Evolutionary conservation across 1,284 basidiomycete species (phyloP).

Genomic region (Cutaneotrichosporon dermatis): DNA sequence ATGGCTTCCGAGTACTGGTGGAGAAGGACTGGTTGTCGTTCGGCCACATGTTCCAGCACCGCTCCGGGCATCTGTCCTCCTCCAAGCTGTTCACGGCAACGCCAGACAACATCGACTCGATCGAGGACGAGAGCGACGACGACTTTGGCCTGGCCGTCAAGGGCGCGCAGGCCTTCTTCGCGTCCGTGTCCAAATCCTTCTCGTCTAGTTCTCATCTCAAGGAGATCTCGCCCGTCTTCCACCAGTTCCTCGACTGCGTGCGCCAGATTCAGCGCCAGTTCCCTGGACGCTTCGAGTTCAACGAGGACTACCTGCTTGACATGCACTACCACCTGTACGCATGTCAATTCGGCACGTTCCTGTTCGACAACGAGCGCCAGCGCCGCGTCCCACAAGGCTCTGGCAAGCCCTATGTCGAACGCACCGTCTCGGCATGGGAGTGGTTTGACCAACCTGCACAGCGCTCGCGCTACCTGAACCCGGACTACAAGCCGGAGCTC

Average conservation of each 20-base stretch:
- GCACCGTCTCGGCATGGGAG: slow-evolving; percentile 80
- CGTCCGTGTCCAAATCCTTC: slow-evolving; percentile 84
- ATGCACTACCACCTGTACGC: slow-evolving; percentile 85
- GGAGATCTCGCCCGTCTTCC: slow-evolving; percentile 94
- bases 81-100: slow-evolving; percentile 70
- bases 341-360: slow-evolving; percentile 91
- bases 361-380: slow-evolving; percentile 84
- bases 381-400: slow-evolving; percentile 50
- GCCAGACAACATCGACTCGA: slow-evolving; percentile 23
- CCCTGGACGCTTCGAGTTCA: slow-evolving; percentile 93
- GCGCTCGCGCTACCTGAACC: slow-evolving; percentile 61
- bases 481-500: slow-evolving; percentile 64
- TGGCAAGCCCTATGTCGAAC: slow-evolving; percentile 58
- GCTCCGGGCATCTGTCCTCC: slow-evolving; percentile 87
- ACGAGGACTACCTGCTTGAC: slow-evolving; percentile 75
- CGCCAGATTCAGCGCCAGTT: slow-evolving; percentile 88
- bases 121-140: slow-evolving; percentile 55
- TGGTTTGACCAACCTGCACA: slow-evolving; percentile 61
- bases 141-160: slow-evolving; percentile 61
- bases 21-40: slow-evolving; percentile 99
- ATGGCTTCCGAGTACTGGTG: slow-evolving; percentile 84
- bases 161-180: slow-evolving; percentile 82
- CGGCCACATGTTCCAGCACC: slow-evolving; percentile 91
- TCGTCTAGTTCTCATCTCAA: slow-evolving; percentile 74
- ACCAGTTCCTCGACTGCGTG: slow-evolving; percentile 93